These are phyloP conservation scores for Xylariaceae sp. DNA, from an alignment of 2,329 filamentous ascomycete genomes.

Conservation along the genomic window DNA sequence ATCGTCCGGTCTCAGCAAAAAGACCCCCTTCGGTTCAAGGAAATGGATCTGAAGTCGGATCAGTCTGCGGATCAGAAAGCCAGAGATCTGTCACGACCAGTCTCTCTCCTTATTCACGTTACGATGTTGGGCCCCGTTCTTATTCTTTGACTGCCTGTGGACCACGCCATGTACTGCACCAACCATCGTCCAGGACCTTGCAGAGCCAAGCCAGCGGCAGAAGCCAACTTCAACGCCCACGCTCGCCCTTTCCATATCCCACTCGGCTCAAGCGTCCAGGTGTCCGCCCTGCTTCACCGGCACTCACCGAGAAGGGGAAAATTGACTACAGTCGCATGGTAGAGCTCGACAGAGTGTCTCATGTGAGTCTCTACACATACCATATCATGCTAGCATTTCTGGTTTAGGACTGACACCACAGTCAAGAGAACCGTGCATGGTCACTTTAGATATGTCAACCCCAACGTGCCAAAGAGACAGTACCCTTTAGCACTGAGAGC, in stretches of 20 bases:
- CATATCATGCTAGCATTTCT: background rate
- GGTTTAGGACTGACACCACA: slow-evolving; percentile 9
- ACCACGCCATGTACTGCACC: slow-evolving; percentile 43
- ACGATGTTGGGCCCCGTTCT: slow-evolving; percentile 45
- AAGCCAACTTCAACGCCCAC: slow-evolving; percentile 45
- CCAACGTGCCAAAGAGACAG: slow-evolving; percentile 33
- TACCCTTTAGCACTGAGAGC: slow-evolving; percentile 38
- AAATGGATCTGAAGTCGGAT: slow-evolving; percentile 52
- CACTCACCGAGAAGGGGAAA: slow-evolving; percentile 43
- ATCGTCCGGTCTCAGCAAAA: slow-evolving; percentile 39
- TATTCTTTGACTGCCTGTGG: slow-evolving; percentile 53
- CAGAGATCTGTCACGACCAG: slow-evolving; percentile 42
- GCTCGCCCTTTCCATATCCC: slow-evolving; percentile 57
- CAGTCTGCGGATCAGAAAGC: slow-evolving; percentile 51
- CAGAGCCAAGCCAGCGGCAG: slow-evolving; percentile 42
- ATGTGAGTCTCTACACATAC: slow-evolving; percentile 34
- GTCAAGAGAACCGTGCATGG: slow-evolving; percentile 43
- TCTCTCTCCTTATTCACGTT: slow-evolving; percentile 37
- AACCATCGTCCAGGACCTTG: slow-evolving; percentile 45
- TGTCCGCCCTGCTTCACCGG: slow-evolving; percentile 46
- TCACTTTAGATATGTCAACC: slow-evolving; percentile 37
- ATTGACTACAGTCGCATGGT: slow-evolving; percentile 50
- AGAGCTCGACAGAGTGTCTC: slow-evolving; percentile 45
- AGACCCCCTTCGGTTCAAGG: slow-evolving; percentile 48
- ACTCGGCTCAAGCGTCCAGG: slow-evolving; percentile 53